phyloP scores from a whole-genome alignment of 1,284 basidiomycete species.

The Ganoderma boninense region DNA sequence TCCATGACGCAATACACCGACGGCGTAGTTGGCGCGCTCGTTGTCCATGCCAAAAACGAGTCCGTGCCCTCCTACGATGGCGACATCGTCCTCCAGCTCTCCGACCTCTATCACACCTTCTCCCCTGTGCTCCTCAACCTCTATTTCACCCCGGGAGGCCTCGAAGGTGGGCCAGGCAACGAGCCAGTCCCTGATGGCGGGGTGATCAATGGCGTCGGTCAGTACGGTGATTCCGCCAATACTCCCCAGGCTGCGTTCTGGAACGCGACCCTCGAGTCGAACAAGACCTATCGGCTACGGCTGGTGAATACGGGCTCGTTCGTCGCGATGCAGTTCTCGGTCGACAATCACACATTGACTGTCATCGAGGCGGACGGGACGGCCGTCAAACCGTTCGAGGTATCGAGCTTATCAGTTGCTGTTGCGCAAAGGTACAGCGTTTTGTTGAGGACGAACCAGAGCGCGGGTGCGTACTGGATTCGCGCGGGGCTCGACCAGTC shows the following conservation, averaged over 20 bases:
- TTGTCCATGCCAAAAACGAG: slow-evolving; percentile 37
- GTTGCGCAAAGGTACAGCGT: slow-evolving; percentile 58
- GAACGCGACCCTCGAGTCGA: slow-evolving; percentile 33
- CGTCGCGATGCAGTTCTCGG: slow-evolving; percentile 51
- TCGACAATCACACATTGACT: slow-evolving; percentile 54
- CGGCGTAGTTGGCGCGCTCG: slow-evolving; percentile 51
- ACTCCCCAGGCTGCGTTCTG: slow-evolving; percentile 39
- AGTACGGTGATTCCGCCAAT: slow-evolving; percentile 33
- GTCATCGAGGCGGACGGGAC: slow-evolving; percentile 58
- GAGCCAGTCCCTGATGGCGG: slow-evolving; percentile 51
- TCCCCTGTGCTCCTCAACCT: slow-evolving; percentile 40
- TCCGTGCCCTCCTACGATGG: slow-evolving; percentile 44
- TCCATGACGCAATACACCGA: slow-evolving; percentile 51
- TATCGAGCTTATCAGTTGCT: slow-evolving; percentile 48
- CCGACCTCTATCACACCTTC: slow-evolving; percentile 48
- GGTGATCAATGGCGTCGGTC: slow-evolving; percentile 48
- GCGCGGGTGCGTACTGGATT: slow-evolving; percentile 49
- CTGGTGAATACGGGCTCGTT: slow-evolving; percentile 59
- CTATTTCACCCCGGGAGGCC: slow-evolving; percentile 43
- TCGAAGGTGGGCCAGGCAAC: slow-evolving; percentile 44
- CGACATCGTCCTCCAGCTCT: slow-evolving; percentile 46
- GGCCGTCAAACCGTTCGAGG: slow-evolving; percentile 46
- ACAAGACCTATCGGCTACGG: slow-evolving; percentile 56
- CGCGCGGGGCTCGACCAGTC: slow-evolving; percentile 49
- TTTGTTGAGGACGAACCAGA: slow-evolving; percentile 48